A percentile compares a stretch with the other conserved stretches of the same genome.
These are phyloP conservation scores for Russula dissimulans DNA, from an alignment of 768 basidiomycete genomes.

Conservation along the genomic window DNA sequence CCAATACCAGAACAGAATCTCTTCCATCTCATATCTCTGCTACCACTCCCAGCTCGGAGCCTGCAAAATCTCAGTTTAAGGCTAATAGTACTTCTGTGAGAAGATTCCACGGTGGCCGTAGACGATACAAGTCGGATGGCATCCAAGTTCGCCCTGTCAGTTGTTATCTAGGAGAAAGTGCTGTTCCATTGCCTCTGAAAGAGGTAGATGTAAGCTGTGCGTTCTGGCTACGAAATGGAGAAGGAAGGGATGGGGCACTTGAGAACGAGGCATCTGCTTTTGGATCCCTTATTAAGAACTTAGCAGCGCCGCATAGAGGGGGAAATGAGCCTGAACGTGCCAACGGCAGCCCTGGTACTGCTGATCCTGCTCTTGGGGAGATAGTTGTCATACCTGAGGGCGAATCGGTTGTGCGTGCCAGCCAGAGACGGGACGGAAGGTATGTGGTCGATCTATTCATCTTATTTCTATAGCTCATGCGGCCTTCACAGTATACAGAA, in stretches of 20 bases:
- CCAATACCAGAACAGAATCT: neutral
- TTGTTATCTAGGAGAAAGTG: neutral
- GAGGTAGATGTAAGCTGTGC: neutral
- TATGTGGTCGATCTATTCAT: neutral
- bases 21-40: neutral
- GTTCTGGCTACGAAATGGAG: neutral
- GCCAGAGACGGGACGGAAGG: conserved; percentile 15
- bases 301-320: neutral
- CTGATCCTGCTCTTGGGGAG: neutral
- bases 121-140: conserved; percentile 8
- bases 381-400: conserved; percentile 3
- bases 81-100: neutral
- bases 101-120: neutral
- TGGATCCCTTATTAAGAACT: neutral
- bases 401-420: conserved; percentile 1
- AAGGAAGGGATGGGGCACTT: neutral
- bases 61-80: neutral
- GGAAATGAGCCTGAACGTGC: neutral
- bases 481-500: neutral
- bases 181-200: neutral
- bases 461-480: neutral
- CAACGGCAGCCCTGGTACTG: neutral
- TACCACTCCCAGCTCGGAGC: neutral
- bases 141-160: neutral
- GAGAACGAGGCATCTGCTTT: neutral